Base-by-base conservation (phyloP, 2,329 filamentous ascomycete species). In the Thielaviopsis euricoi region DNA sequence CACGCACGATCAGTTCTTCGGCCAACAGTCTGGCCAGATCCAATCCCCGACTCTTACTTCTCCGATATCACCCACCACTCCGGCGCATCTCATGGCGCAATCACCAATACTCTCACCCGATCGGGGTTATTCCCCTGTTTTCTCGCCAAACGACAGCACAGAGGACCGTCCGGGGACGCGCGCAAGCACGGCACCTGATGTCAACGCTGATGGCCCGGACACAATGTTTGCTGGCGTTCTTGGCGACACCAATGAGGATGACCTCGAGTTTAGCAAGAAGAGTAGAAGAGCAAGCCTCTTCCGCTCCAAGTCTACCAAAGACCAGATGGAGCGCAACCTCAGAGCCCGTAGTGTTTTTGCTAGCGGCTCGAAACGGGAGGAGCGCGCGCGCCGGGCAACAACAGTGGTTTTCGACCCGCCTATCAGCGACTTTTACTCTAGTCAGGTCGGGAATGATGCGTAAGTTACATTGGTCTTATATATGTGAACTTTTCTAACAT, bases 221-320 rank as follows among this genome's bases (percentile, higher is more conserved):
- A 56, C 51, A 6, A 60, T 60, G 58, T 60, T 58, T 43, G 58
- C 48, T 17, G 58, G 58, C 33, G 58, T 60, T 19, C 40, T 60
- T 12, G 58, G 58, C 22, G 58, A 60, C 43, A 52, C 37, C 17
- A 23, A 57, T 15, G 58, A 60, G 4, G 53, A 59, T 15, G 55
- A 52, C 10, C 22, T 48, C 1, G 55, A 52, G 13, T 21, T 29
- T n/a, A 40, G 23, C 21, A 60, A 58, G n/a, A 60, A 60, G 33
- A 57, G 56, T 12, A 53, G 52, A 29, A 40, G 55, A 6, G 52
- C 52, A 50, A 60, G 58, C 25, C n/a, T 60, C 26, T 60, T 60
- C 23, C 55, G 58, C 5, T 55, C 58, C 9, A 21, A 58, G 22
- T 60, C 58, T n/a, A 58, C 26, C 17, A 54, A 54, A 26, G 58